Conservation (phyloP, 306 rosid species). For the Corylus avellana region DNA sequence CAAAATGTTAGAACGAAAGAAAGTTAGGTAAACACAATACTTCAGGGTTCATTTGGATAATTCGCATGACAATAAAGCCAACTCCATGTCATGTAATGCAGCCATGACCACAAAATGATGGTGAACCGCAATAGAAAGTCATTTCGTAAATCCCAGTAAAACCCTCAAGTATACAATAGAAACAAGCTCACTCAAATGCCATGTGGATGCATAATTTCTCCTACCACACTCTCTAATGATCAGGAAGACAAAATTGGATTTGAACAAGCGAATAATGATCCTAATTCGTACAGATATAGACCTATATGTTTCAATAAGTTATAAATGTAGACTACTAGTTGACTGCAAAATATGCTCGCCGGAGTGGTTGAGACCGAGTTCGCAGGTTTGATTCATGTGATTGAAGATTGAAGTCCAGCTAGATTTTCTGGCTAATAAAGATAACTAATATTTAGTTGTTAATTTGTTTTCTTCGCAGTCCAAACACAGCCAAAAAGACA, state of each 20-base stretch:
- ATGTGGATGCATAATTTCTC: not conserved
- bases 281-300: not conserved
- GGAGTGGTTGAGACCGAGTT: not conserved
- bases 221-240: not conserved
- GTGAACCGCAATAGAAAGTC: not conserved
- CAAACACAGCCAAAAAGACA: not conserved
- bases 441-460: not conserved
- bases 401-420: not conserved
- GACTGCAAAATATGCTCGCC: not conserved
- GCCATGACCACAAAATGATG: conserved; percentile 3
- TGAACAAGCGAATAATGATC: not conserved
- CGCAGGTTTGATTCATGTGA: not conserved
- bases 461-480: not conserved
- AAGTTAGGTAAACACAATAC: conserved; percentile 14
- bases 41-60: conserved; percentile 5
- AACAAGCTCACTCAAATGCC: not conserved
- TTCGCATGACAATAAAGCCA: conserved; percentile 2
- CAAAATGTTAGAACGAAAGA: conserved; percentile 11
- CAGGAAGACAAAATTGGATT: not conserved
- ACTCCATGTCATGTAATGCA: conserved; percentile 2
- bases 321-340: not conserved
- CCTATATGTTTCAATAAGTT: not conserved
- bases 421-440: not conserved
- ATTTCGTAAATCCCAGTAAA: not conserved
- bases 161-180: not conserved